Base-by-base conservation (phyloP, 192 early-diverging fungal species). In the Mortierella claussenii region DNA sequence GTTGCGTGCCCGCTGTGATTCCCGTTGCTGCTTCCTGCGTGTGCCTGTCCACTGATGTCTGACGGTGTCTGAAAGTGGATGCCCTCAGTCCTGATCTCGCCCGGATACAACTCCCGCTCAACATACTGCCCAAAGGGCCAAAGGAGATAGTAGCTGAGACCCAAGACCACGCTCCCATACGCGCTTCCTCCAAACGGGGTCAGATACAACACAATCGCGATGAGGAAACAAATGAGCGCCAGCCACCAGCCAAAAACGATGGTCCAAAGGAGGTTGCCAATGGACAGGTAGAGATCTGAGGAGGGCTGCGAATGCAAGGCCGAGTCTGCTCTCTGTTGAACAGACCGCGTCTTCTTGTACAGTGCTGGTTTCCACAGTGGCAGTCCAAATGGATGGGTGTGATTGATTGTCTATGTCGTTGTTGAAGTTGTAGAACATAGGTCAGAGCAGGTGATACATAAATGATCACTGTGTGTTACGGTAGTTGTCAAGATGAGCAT, bases 101-200 rank as follows among this genome's bases (percentile, higher is more conserved):
- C 73, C 2, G 64, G 63, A 56, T 57, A 55, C 5, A 76, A 49
- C 17, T 76, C 73, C 20, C 88, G 86, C 60, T 93, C 93, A 17
- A 97, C 92, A 79, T 94, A 96, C 60, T 94, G 92, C 9, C 95
- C 96, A 87, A 99, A 99, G 9, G 97, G 97, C 94, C 94, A 97
- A 21, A 99, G 80, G n/a, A 97, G 81, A 60, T 99, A 99, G 50
- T 86, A 80, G 30, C 90, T 87, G 0, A 97, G 83, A 51, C 93
- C 95, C 1, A 89, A 59, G 6, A 95, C 65, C 8, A 96, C 91
- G 45, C 86, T 59, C 4, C 84, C 82, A 73, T 90, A 92, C 30
- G 43, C 54, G n/a, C 52, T 68, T 20, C 92, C 90, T 59, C 82
- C 86, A 49, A 65, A 74, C 0, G 88, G 88, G 23, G 85, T 74